Percentiles rank a stretch among this genome's conserved stretches.
Conservation (phyloP, 2,329 filamentous ascomycete species). For the Fragosphaeria purpurea region DNA sequence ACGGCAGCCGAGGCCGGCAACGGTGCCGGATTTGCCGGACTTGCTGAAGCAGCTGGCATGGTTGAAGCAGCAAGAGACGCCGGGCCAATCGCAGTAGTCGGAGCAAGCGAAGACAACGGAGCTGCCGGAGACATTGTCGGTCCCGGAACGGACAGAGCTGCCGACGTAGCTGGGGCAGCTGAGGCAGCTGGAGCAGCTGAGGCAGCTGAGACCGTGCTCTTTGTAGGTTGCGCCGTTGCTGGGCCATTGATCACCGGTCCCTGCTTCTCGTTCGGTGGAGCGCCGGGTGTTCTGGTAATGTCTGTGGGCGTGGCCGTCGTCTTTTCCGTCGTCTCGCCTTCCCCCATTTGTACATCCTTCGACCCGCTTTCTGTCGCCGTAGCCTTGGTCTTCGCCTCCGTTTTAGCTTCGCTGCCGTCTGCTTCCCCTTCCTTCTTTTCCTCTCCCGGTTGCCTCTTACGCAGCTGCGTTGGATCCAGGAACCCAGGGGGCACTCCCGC, state of each 20-base stretch:
- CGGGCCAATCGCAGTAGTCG: not conserved
- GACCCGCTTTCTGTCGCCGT: not conserved
- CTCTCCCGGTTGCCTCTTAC: not conserved
- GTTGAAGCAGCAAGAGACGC: not conserved
- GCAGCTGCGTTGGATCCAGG: constrained; percentile 19
- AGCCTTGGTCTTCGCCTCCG: not conserved
- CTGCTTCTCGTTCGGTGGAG: not conserved
- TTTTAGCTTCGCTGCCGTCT: not conserved
- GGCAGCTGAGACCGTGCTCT: not conserved
- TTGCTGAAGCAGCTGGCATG: not conserved
- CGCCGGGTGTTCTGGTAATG: not conserved
- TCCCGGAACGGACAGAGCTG: not conserved
- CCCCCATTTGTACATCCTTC: not conserved
- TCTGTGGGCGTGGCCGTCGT: not conserved
- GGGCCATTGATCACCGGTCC: not conserved
- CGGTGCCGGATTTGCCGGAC: not conserved
- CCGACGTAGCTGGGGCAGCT: not conserved
- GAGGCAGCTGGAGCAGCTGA: not conserved
- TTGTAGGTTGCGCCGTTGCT: not conserved
- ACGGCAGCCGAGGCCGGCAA: not conserved
- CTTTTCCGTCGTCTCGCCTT: not conserved
- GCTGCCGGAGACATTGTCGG: not conserved
- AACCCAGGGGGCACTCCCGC: constrained; percentile 76
- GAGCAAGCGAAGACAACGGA: no score
- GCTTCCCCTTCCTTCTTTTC: not conserved